Conservation (phyloP, 768 basidiomycete genomes). For the Amanita brunnescens region DNA sequence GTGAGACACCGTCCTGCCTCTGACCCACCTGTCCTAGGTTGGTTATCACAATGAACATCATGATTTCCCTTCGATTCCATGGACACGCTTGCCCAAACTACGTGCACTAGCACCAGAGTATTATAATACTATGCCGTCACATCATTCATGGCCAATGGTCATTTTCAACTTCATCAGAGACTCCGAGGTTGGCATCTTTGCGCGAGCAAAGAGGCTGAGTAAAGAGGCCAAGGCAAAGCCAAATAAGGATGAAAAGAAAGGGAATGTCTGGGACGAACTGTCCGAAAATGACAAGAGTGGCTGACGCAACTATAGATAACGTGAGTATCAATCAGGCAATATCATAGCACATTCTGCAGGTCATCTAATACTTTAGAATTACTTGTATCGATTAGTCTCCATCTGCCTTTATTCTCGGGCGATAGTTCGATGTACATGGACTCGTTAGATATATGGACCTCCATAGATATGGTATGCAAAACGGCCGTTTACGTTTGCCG, state of each 20-base stretch:
- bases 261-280: background rate
- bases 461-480: too few relatives aligned
- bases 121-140: constrained; percentile 81
- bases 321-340: background rate
- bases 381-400: too few relatives aligned
- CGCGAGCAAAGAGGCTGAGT: constrained; percentile 68
- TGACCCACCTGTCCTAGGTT: constrained; percentile 46
- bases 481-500: background rate
- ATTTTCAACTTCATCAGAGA: constrained; percentile 92
- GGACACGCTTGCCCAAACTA: constrained; percentile 86
- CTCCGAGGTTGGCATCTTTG: constrained; percentile 79
- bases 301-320: background rate
- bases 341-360: background rate
- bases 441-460: too few relatives aligned
- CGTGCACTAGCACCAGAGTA: constrained; percentile 82
- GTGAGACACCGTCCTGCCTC: background rate
- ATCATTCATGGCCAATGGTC: constrained; percentile 93
- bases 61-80: constrained; percentile 94
- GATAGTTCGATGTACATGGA: too few relatives aligned
- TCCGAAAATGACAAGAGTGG: constrained; percentile 2
- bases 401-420: too few relatives aligned
- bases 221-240: constrained; percentile 19
- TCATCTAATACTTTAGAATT: background rate
- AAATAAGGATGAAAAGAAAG: background rate
- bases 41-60: constrained; percentile 99